These are phyloP conservation scores for Haplosporangium sp. DNA, from an alignment of 371 early-diverging fungal genomes.

Conservation along the genomic window DNA sequence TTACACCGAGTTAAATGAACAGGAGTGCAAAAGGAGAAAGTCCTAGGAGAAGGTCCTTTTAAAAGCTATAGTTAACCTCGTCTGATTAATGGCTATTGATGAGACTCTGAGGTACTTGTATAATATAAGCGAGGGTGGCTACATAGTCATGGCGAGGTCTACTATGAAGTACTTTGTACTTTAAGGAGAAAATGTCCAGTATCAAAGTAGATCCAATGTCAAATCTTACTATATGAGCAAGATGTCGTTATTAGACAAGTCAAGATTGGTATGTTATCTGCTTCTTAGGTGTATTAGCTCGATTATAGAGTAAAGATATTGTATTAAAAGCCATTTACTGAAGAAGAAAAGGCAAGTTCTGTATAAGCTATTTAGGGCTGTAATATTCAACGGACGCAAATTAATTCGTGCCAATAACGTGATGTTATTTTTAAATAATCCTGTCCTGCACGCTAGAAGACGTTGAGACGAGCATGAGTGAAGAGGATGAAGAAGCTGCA, in stretches of 20 bases:
- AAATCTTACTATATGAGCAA: background rate
- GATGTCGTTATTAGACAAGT: background rate
- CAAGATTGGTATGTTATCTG: too few species aligned
- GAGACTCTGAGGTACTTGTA: too few species aligned
- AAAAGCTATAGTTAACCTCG: background rate
- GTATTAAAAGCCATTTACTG: too few species aligned
- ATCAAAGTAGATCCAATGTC: background rate
- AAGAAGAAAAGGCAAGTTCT: too few species aligned
- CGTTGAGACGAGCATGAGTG: constrained; percentile 5
- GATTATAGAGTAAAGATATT: too few species aligned
- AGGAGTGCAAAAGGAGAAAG: background rate
- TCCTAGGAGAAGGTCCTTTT: background rate
- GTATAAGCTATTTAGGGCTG: background rate
- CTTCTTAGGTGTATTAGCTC: too few species aligned
- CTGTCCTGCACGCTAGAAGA: background rate
- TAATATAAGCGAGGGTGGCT: background rate
- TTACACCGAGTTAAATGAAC: background rate
- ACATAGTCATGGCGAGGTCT: background rate
- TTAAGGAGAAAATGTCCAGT: background rate
- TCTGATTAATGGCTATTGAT: background rate
- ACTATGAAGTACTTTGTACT: background rate
- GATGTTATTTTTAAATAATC: background rate
- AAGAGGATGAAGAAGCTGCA: background rate
- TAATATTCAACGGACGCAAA: background rate
- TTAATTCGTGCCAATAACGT: background rate